Evolutionary conservation across 2,329 filamentous ascomycete species (phyloP).

Genomic region (Graphiopsis chlorocephala): DNA sequence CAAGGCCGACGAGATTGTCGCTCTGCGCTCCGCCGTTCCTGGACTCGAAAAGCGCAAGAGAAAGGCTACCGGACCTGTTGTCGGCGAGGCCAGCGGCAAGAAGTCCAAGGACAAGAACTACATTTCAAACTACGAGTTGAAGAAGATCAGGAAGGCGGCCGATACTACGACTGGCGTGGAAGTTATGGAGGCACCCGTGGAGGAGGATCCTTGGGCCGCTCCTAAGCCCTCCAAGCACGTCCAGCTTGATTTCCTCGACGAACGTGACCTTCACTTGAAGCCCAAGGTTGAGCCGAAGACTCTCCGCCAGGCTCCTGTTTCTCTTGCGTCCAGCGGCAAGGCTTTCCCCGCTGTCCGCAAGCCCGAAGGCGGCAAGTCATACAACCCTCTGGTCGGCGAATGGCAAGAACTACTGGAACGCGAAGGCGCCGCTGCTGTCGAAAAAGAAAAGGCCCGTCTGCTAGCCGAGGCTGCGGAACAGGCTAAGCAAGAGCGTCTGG

Average conservation of each 20-base stretch:
- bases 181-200: slow-evolving; percentile 54
- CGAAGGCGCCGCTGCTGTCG: slow-evolving; percentile 76
- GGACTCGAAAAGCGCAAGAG: slow-evolving; percentile 79
- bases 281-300: slow-evolving; percentile 71
- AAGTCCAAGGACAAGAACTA: slow-evolving; percentile 69
- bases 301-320: slow-evolving; percentile 72
- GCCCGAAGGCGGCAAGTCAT: slow-evolving; percentile 80
- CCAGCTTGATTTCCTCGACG: slow-evolving; percentile 63
- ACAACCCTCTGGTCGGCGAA: slow-evolving; percentile 85
- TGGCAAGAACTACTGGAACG: slow-evolving; percentile 74
- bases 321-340: slow-evolving; percentile 80
- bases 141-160: slow-evolving; percentile 73
- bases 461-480: slow-evolving; percentile 65
- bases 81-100: slow-evolving; percentile 67
- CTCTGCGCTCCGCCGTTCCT: slow-evolving; percentile 75
- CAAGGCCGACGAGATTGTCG: slow-evolving; percentile 89
- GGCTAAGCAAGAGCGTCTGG: slow-evolving; percentile 65
- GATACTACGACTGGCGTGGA: slow-evolving; percentile 62
- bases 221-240: slow-evolving; percentile 51
- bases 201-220: slow-evolving; percentile 76
- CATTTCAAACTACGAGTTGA: slow-evolving; percentile 79
- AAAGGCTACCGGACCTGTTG: slow-evolving; percentile 65
- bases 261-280: slow-evolving; percentile 40
- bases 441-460: slow-evolving; percentile 72
- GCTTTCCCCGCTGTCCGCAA: slow-evolving; percentile 72